Evolutionary conservation across 768 basidiomycete genomes (phyloP).

Genomic region (Leucogyrophana mollusca): DNA sequence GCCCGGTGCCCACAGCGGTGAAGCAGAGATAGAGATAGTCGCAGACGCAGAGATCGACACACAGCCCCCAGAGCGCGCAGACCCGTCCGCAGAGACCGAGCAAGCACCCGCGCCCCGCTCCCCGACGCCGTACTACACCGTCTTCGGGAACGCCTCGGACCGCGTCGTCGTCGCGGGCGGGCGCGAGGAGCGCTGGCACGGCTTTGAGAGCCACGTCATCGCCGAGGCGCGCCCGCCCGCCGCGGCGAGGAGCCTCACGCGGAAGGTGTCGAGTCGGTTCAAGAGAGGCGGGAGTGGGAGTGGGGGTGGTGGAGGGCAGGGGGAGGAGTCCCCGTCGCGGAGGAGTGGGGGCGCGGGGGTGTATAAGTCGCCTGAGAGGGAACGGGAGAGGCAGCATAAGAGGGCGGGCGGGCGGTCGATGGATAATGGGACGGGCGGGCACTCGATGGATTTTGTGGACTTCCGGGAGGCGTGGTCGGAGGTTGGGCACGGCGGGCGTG

Average conservation of each 20-base stretch:
- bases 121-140: slow-evolving; percentile 52
- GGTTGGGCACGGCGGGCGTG: slow-evolving; percentile 13
- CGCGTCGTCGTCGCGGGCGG: slow-evolving; percentile 44
- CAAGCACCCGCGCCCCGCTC: slow-evolving; percentile 14
- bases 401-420: slow-evolving; percentile 8
- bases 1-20: too few relatives aligned
- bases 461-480: slow-evolving; percentile 7
- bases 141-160: slow-evolving; percentile 48
- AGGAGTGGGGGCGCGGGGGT: too few relatives aligned
- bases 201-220: slow-evolving; percentile 4
- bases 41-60: slow-evolving; percentile 20
- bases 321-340: slow-evolving; percentile 27
- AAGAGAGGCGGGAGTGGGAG: slow-evolving; percentile 17
- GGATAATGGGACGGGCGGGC: slow-evolving; percentile 9
- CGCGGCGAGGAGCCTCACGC: slow-evolving; percentile 23
- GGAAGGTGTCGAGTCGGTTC: slow-evolving; percentile 37
- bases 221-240: too few relatives aligned
- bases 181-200: slow-evolving; percentile 33
- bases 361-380: too few relatives aligned
- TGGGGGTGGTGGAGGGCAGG: slow-evolving; percentile 5
- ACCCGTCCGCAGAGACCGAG: slow-evolving; percentile 10
- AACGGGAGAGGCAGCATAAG: slow-evolving; percentile 35
- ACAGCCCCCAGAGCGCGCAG: slow-evolving; percentile 6
- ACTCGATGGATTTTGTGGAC: slow-evolving; percentile 17
- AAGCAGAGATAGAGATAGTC: slow-evolving; percentile 26